Base-by-base conservation (phyloP, 169 alveolate species). In the Cryptosporidium tyzzeri region DNA sequence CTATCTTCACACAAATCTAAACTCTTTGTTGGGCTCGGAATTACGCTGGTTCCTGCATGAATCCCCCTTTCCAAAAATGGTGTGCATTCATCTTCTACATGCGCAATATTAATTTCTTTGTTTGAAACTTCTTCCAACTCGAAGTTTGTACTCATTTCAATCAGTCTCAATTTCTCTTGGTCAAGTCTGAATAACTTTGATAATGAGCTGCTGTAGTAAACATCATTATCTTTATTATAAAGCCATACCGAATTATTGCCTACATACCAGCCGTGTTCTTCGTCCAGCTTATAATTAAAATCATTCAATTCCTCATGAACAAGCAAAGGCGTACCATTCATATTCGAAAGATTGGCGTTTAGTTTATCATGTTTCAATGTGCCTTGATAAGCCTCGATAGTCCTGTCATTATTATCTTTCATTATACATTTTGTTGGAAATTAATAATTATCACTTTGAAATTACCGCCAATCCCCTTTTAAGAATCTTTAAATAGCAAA, bases 241-340 rank as follows among this genome's bases (percentile, higher is more conserved):
- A 80, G 61, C 75, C 80, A 80, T 39, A 18, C 41, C 10, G 80
- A 62, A 29, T 62, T 26, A 50, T 80, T 50, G 39, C 48, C 55
- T 16, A 80, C 62, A 80, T 39, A 80, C 89, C 89, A 80, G 23
- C 89, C 89, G 29, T 68, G n/a, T 33, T 59, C 89, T 61, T 80
- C 89, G 44, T 80, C 89, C 8, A 80, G 62, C 16, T 45, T 61
- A 39, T 80, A 80, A 37, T 65, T 37, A 23, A 39, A 65, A 45
- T 62, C 50, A 33, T 4, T 26, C 14, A 39, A 21, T 18, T 45
- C 44, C 23, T 44, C 65, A n/a, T 10, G 33, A 6, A 12, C 16
- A 4, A 70, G 44, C 14, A 37, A 55, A 16, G 67, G 21, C 3
- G 21, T 55, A 3, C 67, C 35, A 9, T 55, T 55, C 37, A 55